Base-by-base conservation (phyloP, 2,329 filamentous ascomycete species). In the Cadophora sp. region DNA sequence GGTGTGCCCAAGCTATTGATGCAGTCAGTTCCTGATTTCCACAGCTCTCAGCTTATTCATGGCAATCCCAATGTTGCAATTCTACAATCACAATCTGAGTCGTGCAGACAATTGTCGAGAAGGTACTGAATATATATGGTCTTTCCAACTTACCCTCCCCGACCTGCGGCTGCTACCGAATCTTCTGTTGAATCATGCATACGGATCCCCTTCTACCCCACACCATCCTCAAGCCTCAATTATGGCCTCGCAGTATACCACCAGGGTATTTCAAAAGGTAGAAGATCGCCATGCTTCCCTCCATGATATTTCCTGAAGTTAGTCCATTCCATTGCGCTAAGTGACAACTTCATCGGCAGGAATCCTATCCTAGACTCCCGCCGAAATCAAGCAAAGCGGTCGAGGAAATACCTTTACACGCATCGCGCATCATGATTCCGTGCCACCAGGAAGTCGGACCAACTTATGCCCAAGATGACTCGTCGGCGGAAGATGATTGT, bases 401-500 rank as follows among this genome's bases (percentile, higher is more conserved):
- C 22, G 4, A 48, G 40, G 19, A 22, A 16, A 6, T 29, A 58
- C 11, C 19, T 3, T 9, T 7, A 27, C 27, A n/a, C n/a, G n/a
- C n/a, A n/a, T n/a, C n/a, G n/a, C n/a, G 51, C n/a, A 64, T 61
- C 71, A 73, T 71, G 76, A 73, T 37, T 73, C 72, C 4, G 73
- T 76, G 58, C 68, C 73, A 9, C 75, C 75, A 1, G 75, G 76
- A 53, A 77, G 64, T 16, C 74, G 66, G 4, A 77, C 73, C 26
- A 78, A 62, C 58, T 69, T 74, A 55, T 77, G 75, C 1, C 75
- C 75, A 22, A 66, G 53, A 37, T 72, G 71, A 9, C 65, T 67
- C 6, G 58, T 24, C 3, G 73, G 71, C 46, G 76, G 76, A 9
- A 77, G 71, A 67, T 78, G 76, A 48, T 77, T 77, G 62, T 78